Evolutionary conservation across 2,329 filamentous ascomycete species (phyloP), one percentile per base, ranked within the genome.

Genomic region (Coniosporium tulheliwenetii): DNA sequence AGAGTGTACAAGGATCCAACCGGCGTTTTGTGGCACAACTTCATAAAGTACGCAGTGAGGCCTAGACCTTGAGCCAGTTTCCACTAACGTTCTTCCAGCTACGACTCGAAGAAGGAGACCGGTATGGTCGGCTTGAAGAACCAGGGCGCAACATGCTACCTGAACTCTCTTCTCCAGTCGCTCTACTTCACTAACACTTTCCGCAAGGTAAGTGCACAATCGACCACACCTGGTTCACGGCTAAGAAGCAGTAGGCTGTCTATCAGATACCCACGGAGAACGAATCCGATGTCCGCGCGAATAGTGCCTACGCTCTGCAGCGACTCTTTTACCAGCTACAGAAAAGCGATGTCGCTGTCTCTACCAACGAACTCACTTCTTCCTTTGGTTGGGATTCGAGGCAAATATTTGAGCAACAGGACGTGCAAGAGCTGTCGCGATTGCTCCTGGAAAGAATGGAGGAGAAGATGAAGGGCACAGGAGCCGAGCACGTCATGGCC

Each of bases 21-120:
- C 1, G 85, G 85, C 41, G 85, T 91, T 4, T 58, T 93, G 43
- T 93, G 85, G 85, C 85, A 93, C 63, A 91, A 85, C 62, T 89
- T 93, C 59, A 71, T 77, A 57, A 87, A 89, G 64, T 67, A 51
- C 40, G 62, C 41, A 7, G 12, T 26, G 7, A 26, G 19, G n/a
- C 12, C 36, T n/a, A 37, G 36, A 15, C 2, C 12, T 14, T 37
- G 12, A 7, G 19, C 5, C 8, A 7, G 7, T 13, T 37, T 7
- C 12, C 10, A 15, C 44, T 46, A 19, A 46, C 39, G 12, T 26
- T 5, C 16, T 13, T 26, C 4, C 31, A 62, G 46, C 63, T 98
- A 98, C 59, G 87, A 98, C 58, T 96, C 91, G n/a, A 98, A 96
- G 66, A 93, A 91, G 58, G 87, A 95, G 63, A 98, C 91, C 0